A percentile compares a stretch with the other conserved stretches of the same genome.
phyloP scores from a whole-genome alignment of 1,284 basidiomycete species.

The Tilletiaria anomala region DNA sequence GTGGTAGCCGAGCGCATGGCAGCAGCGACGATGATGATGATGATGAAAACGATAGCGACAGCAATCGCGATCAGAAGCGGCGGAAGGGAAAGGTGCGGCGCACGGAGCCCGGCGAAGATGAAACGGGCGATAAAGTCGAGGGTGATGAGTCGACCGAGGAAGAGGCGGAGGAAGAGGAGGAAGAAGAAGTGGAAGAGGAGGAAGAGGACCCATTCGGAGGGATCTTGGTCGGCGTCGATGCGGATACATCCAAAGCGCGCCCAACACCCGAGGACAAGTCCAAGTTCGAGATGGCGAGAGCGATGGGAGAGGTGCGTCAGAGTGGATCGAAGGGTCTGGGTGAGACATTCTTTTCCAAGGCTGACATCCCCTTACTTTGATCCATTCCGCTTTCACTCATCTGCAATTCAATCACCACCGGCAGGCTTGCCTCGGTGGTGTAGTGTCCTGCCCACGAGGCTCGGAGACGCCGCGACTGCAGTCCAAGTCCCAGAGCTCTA shows the following conservation, averaged over 20 bases:
- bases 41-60: constrained; percentile 5
- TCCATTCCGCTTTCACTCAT: no score
- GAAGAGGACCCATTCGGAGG: constrained; percentile 57
- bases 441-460: no score
- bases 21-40: constrained; percentile 3
- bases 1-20: constrained; percentile 8
- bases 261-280: constrained; percentile 56
- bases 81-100: constrained; percentile 7
- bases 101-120: constrained; percentile 8
- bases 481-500: no score
- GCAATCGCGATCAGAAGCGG: constrained; percentile 3
- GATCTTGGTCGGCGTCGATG: constrained; percentile 55
- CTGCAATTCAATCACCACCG: no score
- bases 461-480: no score
- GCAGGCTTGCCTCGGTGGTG: no score
- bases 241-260: constrained; percentile 59
- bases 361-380: no score
- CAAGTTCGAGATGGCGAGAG: constrained; percentile 66
- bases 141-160: constrained; percentile 6
- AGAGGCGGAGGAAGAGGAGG: constrained; percentile 10
- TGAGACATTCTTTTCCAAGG: no score
- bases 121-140: constrained; percentile 7
- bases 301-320: no score
- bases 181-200: constrained; percentile 6
- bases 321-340: no score